Percentiles rank a stretch among this genome's conserved stretches.
Evolutionary conservation across 768 basidiomycete species (phyloP).

Genomic region (Phylloporus sp.): DNA sequence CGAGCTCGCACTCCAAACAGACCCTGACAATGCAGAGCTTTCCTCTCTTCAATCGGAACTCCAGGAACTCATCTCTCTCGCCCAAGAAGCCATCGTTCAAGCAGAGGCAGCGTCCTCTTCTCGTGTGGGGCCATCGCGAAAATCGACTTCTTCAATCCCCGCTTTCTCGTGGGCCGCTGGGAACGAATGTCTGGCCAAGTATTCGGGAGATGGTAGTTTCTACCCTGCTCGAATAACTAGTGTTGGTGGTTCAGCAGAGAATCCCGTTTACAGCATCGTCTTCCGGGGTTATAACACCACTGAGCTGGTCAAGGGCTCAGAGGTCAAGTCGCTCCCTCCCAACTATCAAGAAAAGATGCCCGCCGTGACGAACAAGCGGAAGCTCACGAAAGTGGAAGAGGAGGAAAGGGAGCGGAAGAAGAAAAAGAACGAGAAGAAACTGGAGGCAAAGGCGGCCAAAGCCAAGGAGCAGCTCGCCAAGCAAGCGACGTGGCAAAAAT

Average conservation of each 20-base stretch:
- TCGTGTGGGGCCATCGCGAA: constrained; percentile 54
- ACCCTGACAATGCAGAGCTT: constrained; percentile 72
- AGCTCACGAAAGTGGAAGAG: constrained; percentile 74
- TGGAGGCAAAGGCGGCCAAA: constrained; percentile 77
- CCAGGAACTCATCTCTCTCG: constrained; percentile 76
- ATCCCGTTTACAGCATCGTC: constrained; percentile 81
- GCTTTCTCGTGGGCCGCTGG: constrained; percentile 68
- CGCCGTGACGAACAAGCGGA: constrained; percentile 59
- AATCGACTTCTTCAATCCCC: constrained; percentile 46
- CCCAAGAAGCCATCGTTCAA: constrained; percentile 66
- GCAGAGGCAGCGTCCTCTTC: constrained; percentile 57
- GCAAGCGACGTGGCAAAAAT: constrained; percentile 90
- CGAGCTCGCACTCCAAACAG: constrained; percentile 68
- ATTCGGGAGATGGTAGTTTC: constrained; percentile 78
- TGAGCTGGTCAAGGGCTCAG: constrained; percentile 69
- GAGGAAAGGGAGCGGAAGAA: constrained; percentile 86
- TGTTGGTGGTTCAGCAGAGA: constrained; percentile 75
- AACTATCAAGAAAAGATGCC: constrained; percentile 44
- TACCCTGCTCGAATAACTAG: constrained; percentile 87
- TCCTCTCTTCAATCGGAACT: constrained; percentile 70
- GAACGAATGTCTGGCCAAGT: constrained; percentile 82
- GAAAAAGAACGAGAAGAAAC: constrained; percentile 93
- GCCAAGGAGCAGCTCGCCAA: constrained; percentile 83
- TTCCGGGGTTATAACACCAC: constrained; percentile 93
- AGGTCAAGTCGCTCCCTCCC: constrained; percentile 64